Evolutionary conservation across 202 grass and related monocot genomes (phyloP), one percentile per base, ranked within the genome.

Genomic region (Panicum virgatum): DNA sequence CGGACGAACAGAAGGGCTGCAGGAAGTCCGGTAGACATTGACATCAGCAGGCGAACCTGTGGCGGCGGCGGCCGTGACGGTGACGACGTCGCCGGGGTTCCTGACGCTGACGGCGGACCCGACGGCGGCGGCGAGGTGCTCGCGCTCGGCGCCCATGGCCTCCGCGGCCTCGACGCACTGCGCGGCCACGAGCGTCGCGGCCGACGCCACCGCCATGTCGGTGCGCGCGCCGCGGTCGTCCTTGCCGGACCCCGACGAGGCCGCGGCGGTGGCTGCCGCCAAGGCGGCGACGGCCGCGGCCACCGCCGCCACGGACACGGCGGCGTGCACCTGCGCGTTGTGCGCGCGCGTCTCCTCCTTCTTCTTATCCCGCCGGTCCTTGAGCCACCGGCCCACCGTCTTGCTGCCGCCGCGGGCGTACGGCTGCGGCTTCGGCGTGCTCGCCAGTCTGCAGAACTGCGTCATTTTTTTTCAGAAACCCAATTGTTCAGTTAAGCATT

Each of bases 341-440:
- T 94, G 92, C 36, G 96, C 85, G 13, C 96, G 85, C 19, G 87
- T 82, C 71, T 96, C 96, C 83, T 99, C 96, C 37, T 99, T 99
- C 88, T 75, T 89, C 76, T 38, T 80, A 91, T 96, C 96, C 80
- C 23, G 88, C 8, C 93, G 20, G 47, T 99, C 96, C 79, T 99
- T 99, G 12, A 99, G 72, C 96, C 96, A 99, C 87, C 96, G 82
- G 5, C 96, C 96, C 30, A 99, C 83, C 15, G 96, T 99, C 89
- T 99, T 99, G 90, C 80, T 90, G 18, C 85, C 75, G 15, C 90
- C 92, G 0, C 87, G 87, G 3, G 71, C 3, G 69, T 84, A 82
- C 30, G 72, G 69, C 38, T 91, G 94, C 26, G 91, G 80, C 80
- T 93, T 96, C 27, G 85, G 87, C 50, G 91, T 90, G 83, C 86